Base-by-base conservation (phyloP, 352 stramenopile species). In the Globisporangium perplexum region DNA sequence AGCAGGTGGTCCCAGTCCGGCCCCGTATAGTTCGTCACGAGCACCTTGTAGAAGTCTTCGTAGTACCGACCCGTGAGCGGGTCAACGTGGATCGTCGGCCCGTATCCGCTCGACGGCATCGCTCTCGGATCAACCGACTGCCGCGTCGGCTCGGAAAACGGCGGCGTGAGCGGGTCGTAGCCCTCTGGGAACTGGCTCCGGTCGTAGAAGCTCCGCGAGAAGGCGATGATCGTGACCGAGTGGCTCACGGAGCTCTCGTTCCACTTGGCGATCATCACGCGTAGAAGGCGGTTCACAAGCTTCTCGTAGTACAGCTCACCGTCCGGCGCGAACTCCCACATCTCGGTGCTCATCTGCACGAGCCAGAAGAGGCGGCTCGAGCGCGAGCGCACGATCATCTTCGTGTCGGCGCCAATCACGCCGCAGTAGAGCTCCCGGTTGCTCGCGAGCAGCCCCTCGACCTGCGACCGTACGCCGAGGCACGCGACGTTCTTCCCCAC, bases 311-410 rank as follows among this genome's bases (percentile, higher is more conserved):
- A 98, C 14, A 97, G 63, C 55, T 96, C 74, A 17, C 83, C 86
- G 45, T 92, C 77, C 4, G 86, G 71, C 7, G 83, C 83, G 45
- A 95, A 95, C 55, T 98, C 90, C 83, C 88, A 98, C 90, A 97
- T 97, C 50, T 98, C 92, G 1, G 83, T 79, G 47, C 78, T 96
- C 86, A 99, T 97, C 62, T 99, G 95, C 22, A 99, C 90, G 31
- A 99, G 81, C 95, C 96, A 99, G 54, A 99, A 96, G 53, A 99
- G 87, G 17, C 96, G 78, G 45, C 93, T 95, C 2, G 92, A 98
- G 12, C 95, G 81, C 30, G 93, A 98, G 50, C 79, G 83, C 14
- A 96, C 97, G 22, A 96, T 98, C 43, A 99, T 92, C 66, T 98
- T 98, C 6, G 97, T 99, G 24, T 94, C 75, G 22, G 96, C 83